These are phyloP conservation scores for Solanum chacoense DNA, from an alignment of 305 asterid genomes.

Conservation along the genomic window DNA sequence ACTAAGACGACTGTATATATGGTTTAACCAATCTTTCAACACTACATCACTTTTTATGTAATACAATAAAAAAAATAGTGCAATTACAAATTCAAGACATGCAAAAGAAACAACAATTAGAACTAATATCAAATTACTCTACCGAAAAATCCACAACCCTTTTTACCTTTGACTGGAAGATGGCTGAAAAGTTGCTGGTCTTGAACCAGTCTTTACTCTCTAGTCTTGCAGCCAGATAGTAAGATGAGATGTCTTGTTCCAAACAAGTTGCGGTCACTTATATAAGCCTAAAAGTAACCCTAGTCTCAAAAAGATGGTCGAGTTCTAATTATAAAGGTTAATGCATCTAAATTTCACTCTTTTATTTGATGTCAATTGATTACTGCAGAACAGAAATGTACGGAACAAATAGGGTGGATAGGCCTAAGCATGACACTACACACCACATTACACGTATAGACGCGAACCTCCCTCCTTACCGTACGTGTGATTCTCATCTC, in stretches of 20 bases:
- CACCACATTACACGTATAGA: background rate
- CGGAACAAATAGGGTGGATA: background rate
- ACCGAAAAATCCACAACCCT: background rate
- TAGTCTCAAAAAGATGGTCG: background rate
- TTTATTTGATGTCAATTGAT: background rate
- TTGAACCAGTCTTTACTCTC: no score
- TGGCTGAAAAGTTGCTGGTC: background rate
- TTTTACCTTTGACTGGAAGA: background rate
- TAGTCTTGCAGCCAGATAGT: background rate
- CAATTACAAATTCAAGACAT: no score
- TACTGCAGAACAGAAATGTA: background rate
- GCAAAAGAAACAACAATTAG: background rate
- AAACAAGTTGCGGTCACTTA: background rate
- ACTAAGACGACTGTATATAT: background rate
- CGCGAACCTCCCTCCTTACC: background rate
- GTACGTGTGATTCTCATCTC: background rate
- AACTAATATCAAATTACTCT: background rate
- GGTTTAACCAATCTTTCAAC: background rate
- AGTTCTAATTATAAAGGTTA: background rate
- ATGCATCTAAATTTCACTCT: background rate
- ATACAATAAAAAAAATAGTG: background rate
- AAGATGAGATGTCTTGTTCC: background rate
- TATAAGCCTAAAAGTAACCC: background rate
- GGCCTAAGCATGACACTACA: background rate
- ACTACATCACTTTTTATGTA: background rate